A percentile compares a stretch with the other conserved stretches of the same genome.
Conservation (phyloP, 2,329 filamentous ascomycete species). For the Penicillium sp. region DNA sequence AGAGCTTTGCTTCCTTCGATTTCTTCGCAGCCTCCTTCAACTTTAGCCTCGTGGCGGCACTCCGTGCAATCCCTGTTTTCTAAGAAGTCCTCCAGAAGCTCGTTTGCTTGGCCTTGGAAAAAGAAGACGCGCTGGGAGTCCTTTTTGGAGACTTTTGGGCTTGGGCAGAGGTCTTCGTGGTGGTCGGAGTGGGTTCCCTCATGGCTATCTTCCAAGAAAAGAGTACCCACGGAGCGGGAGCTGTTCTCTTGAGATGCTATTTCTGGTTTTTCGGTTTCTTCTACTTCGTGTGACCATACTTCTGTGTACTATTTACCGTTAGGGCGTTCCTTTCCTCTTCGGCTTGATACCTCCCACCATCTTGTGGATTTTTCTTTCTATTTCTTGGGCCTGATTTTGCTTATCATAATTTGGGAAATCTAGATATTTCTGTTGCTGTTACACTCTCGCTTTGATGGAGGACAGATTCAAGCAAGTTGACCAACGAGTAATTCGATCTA, state of each 20-base stretch:
- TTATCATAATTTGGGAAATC: background rate
- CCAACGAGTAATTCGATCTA: background rate
- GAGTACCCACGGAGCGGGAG: conserved; percentile 16
- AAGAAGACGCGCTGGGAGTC: conserved; percentile 9
- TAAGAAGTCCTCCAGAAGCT: conserved; percentile 5
- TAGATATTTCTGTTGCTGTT: background rate
- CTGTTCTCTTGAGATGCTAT: conserved; percentile 20
- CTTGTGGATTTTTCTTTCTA: background rate
- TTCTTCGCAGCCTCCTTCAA: conserved; percentile 2
- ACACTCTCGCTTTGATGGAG: background rate
- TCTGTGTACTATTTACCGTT: too few relatives aligned
- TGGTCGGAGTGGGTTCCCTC: background rate
- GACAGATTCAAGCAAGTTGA: background rate
- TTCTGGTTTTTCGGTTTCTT: background rate
- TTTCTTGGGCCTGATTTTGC: background rate
- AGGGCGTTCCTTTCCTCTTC: background rate
- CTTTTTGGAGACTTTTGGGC: conserved; percentile 4
- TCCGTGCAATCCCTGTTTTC: conserved; percentile 15
- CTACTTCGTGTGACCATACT: background rate
- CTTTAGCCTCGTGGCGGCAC: conserved; percentile 22
- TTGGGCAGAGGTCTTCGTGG: conserved; percentile 6
- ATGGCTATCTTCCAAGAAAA: conserved; percentile 11
- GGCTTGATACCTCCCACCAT: background rate
- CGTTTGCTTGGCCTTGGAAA: conserved; percentile 16
- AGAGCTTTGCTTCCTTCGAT: conserved; percentile 7